Base-by-base conservation (phyloP, 768 basidiomycete species). In the Auricularia auricula-judae region DNA sequence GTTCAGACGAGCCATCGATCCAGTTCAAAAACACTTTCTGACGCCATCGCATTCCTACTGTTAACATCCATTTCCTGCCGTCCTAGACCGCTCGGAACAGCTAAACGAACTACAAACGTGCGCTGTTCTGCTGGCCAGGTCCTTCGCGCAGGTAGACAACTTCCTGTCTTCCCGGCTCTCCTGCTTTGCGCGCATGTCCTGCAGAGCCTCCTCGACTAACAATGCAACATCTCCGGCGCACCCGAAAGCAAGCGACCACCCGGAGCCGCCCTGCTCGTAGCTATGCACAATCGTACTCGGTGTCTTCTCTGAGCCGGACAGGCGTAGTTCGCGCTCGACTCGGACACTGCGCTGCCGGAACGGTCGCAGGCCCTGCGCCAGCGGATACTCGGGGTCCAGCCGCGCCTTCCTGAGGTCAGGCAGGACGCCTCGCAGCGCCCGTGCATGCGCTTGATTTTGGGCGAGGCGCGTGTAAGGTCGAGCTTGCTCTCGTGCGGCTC, bases 301-400 rank as follows among this genome's bases (percentile, higher is more conserved):
- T 34, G 54, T 65, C 2, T 36, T 54, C 1, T 67, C 63, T 29
- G 65, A 65, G 61, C 54, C 43, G 11, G 56, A 51, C n/a, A 36
- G 10, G 2, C 70, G 67, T 29, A 66, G 59, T 62, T 74, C 74
- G 1, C 73, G 69, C 61, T 73, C 73, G 3, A 74, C 74, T 2
- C 73, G 66, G 33, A 74, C 74, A 42, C 72, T 74, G 23, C 66
- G 63, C 3, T 66, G 67, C 11, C 71, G 65, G 67, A 73, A 71
- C 16, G 73, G 73, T 8, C 73, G 71, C 14, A 74, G 67, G 18
- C 73, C 73, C 63, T 73, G 72, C 3, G 70, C 70, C n/a, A 74
- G 65, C 3, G 72, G 72, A 18, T 68, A 68, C 3, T 68, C 64
- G 12, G 68, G 63, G 63, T 74, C 74, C 18, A 69, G 66, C 43